A percentile compares a stretch with the other conserved stretches of the same genome.
These are phyloP conservation scores for Chrysosporium keratinophilum DNA, from an alignment of 2,329 filamentous ascomycete genomes.

Conservation along the genomic window DNA sequence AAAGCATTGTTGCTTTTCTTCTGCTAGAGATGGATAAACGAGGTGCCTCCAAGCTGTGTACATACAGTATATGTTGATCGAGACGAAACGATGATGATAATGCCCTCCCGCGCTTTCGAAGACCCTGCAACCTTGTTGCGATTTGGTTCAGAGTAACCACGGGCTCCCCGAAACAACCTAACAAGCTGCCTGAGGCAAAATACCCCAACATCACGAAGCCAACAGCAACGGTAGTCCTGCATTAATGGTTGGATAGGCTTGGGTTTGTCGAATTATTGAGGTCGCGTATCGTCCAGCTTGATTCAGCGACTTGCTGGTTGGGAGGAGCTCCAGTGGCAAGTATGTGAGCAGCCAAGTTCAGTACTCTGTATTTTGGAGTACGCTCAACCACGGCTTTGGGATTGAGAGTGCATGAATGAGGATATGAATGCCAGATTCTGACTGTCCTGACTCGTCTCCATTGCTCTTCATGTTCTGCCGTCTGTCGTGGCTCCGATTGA, in stretches of 20 bases:
- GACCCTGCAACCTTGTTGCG: too few relatives aligned
- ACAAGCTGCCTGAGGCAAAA: not conserved
- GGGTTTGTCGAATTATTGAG: not conserved
- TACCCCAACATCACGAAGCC: not conserved
- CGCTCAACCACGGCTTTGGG: constrained; percentile 2
- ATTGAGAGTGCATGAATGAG: constrained; percentile 7
- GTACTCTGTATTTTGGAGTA: not conserved
- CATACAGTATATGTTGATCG: too few relatives aligned
- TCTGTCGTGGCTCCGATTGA: not conserved
- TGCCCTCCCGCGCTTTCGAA: too few relatives aligned
- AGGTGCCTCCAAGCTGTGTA: not conserved
- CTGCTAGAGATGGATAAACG: not conserved
- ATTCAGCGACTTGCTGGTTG: not conserved
- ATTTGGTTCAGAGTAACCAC: too few relatives aligned
- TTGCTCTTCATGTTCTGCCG: not conserved
- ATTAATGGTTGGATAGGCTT: not conserved
- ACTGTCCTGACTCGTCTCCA: not conserved
- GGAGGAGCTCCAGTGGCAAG: not conserved
- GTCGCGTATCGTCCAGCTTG: not conserved
- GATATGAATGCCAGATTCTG: not conserved
- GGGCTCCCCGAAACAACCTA: too few relatives aligned
- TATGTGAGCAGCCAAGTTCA: not conserved
- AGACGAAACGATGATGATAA: too few relatives aligned
- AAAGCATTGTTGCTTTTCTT: not conserved
- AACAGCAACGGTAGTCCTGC: not conserved